Evolutionary conservation across 257 asterid species (phyloP).

Genomic region (Cinchona pubescens): DNA sequence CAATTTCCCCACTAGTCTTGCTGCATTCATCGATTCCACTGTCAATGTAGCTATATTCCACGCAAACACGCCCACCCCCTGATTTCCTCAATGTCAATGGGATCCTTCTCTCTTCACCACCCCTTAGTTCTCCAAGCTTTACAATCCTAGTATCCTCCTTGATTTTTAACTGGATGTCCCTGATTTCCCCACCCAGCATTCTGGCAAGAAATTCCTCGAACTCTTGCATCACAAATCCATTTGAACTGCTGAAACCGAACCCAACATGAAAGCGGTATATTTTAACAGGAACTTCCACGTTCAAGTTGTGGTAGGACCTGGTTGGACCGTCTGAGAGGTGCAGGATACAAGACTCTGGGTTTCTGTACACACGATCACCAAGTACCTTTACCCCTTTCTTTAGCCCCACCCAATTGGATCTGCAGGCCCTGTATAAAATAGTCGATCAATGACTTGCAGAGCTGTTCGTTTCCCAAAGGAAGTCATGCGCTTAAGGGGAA

Average conservation of each 20-base stretch:
- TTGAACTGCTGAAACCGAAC: conserved; percentile 57
- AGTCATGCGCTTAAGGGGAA: conserved; percentile 87
- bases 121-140: conserved; percentile 71
- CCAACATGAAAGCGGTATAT: conserved; percentile 66
- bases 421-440: conserved; percentile 72
- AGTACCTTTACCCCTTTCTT: conserved; percentile 80
- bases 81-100: conserved; percentile 47
- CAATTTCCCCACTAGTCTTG: conserved; percentile 53
- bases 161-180: conserved; percentile 62
- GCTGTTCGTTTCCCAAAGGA: conserved; percentile 69
- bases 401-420: conserved; percentile 79
- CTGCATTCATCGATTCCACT: conserved; percentile 46
- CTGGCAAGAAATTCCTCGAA: conserved; percentile 76
- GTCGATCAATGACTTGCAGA: conserved; percentile 66
- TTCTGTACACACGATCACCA: conserved; percentile 65
- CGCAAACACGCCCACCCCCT: conserved; percentile 36
- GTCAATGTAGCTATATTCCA: conserved; percentile 77
- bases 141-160: conserved; percentile 47
- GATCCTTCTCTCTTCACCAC: conserved; percentile 77
- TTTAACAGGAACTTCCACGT: conserved; percentile 36
- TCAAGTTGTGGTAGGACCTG: conserved; percentile 52
- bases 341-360: conserved; percentile 59
- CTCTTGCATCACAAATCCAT: conserved; percentile 68
- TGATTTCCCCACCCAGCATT: conserved; percentile 66
- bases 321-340: conserved; percentile 67